Percentiles rank a stretch among this genome's conserved stretches.
These are phyloP conservation scores for Dothideomycetes sp. DNA, from an alignment of 2,329 filamentous ascomycete species.

Conservation along the genomic window DNA sequence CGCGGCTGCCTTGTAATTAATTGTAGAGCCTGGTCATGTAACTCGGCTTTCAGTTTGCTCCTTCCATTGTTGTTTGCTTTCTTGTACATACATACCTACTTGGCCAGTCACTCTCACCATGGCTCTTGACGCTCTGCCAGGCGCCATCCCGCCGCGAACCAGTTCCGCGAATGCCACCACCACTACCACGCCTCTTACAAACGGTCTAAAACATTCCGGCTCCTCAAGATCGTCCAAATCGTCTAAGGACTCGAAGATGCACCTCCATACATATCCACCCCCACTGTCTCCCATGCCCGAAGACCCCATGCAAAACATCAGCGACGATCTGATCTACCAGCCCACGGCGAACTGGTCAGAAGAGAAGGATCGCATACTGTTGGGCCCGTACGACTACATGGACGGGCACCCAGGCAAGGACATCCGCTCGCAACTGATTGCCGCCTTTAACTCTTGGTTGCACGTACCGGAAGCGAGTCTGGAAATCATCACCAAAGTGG, in stretches of 20 bases:
- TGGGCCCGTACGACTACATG: slow-evolving; percentile 74
- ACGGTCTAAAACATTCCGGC: slow-evolving; percentile 8
- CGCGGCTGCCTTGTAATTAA: neutral
- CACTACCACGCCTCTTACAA: slow-evolving; percentile 1
- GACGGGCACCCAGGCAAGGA: slow-evolving; percentile 74
- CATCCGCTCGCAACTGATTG: slow-evolving; percentile 70
- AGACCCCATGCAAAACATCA: slow-evolving; percentile 16
- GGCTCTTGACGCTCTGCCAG: slow-evolving; percentile 14
- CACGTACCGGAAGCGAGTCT: slow-evolving; percentile 62
- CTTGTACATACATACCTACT: neutral
- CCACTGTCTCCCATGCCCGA: slow-evolving; percentile 7
- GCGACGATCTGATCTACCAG: slow-evolving; percentile 32
- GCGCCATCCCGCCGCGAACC: slow-evolving; percentile 15
- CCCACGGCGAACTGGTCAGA: slow-evolving; percentile 50
- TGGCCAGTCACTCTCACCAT: slow-evolving; percentile 2
- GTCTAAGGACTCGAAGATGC: slow-evolving; percentile 8
- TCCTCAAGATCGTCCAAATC: slow-evolving; percentile 4
- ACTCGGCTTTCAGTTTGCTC: neutral
- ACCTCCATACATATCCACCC: slow-evolving; percentile 2
- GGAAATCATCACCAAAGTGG: slow-evolving; percentile 65
- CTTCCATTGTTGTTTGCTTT: neutral
- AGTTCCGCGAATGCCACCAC: slow-evolving; percentile 11
- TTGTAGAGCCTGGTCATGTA: neutral
- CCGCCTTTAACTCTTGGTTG: slow-evolving; percentile 72
- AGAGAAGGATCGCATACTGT: slow-evolving; percentile 68